Evolutionary conservation across 2,329 filamentous ascomycete genomes (phyloP).

Genomic region (Diplodia scrobiculata): DNA sequence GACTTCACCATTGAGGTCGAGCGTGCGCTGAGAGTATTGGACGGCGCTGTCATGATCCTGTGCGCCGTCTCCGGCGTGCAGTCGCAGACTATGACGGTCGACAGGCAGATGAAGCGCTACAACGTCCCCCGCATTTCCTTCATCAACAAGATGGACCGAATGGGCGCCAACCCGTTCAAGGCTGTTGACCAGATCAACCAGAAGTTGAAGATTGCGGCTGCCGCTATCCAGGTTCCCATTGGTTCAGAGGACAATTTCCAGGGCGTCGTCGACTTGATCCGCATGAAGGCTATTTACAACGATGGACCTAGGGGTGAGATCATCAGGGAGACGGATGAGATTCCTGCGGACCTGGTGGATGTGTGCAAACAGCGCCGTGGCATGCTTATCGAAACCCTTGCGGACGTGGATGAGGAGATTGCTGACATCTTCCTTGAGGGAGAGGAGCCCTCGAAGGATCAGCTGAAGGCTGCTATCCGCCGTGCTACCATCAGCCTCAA

Average conservation of each 20-base stretch:
- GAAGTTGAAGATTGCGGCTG: slow-evolving; percentile 90
- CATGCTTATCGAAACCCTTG: slow-evolving; percentile 88
- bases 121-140: slow-evolving; percentile 94
- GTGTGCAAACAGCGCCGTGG: slow-evolving; percentile 79
- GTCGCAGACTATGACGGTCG: slow-evolving; percentile 96
- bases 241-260: slow-evolving; percentile 88
- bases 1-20: slow-evolving; percentile 99
- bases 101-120: slow-evolving; percentile 98
- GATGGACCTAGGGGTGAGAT: slow-evolving; percentile 77
- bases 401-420: slow-evolving; percentile 97
- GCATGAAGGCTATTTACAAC: slow-evolving; percentile 92
- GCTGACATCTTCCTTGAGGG: slow-evolving; percentile 94
- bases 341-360: slow-evolving; percentile 76
- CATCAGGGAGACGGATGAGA: slow-evolving; percentile 73
- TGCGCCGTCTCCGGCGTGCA: slow-evolving; percentile 97
- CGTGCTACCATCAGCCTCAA: slow-evolving; percentile 84
- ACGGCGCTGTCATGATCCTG: slow-evolving; percentile 97
- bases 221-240: slow-evolving; percentile 92
- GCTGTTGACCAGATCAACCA: slow-evolving; percentile 96
- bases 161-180: slow-evolving; percentile 98
- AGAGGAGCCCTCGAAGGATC: slow-evolving; percentile 70
- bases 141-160: slow-evolving; percentile 99
- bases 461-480: slow-evolving; percentile 91
- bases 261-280: slow-evolving; percentile 88
- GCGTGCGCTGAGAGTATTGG: slow-evolving; percentile 87